Conservation (phyloP, 768 basidiomycete species). For the Termitomyces sp. region DNA sequence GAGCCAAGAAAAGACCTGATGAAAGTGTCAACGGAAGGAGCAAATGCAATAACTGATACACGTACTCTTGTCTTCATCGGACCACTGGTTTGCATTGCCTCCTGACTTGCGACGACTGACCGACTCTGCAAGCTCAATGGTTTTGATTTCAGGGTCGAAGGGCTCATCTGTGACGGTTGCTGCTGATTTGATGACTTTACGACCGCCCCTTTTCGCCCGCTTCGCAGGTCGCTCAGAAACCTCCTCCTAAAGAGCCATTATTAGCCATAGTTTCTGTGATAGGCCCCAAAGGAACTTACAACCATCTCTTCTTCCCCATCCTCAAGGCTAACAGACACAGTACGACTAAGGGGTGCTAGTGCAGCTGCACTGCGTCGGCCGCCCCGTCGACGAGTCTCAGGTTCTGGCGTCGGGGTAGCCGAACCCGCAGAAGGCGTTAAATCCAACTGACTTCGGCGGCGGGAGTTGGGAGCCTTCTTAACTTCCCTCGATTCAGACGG, state of each 20-base stretch:
- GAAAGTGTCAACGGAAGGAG: slow-evolving; percentile 3
- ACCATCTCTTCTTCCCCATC: slow-evolving; percentile 24
- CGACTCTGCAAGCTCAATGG: slow-evolving; percentile 21
- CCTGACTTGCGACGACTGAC: slow-evolving; percentile 26
- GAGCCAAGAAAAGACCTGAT: slow-evolving; percentile 48
- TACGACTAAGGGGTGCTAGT: slow-evolving; percentile 19
- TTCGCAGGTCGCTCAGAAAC: slow-evolving; percentile 35
- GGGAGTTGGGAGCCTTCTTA: slow-evolving; percentile 31
- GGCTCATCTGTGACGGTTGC: slow-evolving; percentile 38
- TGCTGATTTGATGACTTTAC: slow-evolving; percentile 43
- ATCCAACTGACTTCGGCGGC: slow-evolving; percentile 47
- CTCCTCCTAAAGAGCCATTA: slow-evolving; percentile 24
- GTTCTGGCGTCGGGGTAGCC: slow-evolving; percentile 67
- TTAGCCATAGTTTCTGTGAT: neutral
- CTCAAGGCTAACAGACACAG: slow-evolving; percentile 17
- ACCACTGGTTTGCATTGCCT: slow-evolving; percentile 43
- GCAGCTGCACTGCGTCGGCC: slow-evolving; percentile 22
- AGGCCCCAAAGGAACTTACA: slow-evolving; percentile 14
- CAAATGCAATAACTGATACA: slow-evolving; percentile 7
- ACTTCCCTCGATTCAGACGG: slow-evolving; percentile 26
- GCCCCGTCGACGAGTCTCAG: slow-evolving; percentile 36
- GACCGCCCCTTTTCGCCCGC: slow-evolving; percentile 35
- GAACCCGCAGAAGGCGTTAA: slow-evolving; percentile 41
- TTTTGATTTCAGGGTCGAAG: slow-evolving; percentile 28
- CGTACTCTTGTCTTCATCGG: slow-evolving; percentile 65